These are phyloP conservation scores for Grigorovia transvaalensis DNA, from an alignment of 805 yeast species.

Conservation along the genomic window DNA sequence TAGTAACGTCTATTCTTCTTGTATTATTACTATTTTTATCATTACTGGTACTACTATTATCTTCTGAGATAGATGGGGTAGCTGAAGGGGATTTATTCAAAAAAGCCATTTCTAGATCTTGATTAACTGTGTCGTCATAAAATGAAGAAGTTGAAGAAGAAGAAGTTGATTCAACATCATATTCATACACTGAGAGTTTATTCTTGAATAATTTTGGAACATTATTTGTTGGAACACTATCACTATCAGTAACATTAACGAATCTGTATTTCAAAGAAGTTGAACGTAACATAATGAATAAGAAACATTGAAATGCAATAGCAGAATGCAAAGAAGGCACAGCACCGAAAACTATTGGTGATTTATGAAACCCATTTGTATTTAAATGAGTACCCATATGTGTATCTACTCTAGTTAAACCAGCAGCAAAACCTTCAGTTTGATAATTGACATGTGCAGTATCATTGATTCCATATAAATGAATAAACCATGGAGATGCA, in stretches of 20 bases:
- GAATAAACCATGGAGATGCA: conserved; percentile 69
- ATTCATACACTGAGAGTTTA: neutral
- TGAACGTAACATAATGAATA: conserved; percentile 34
- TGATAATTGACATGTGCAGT: conserved; percentile 42
- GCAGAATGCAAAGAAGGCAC: conserved; percentile 56
- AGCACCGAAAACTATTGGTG: conserved; percentile 63
- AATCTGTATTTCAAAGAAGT: conserved; percentile 18
- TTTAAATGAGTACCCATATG: conserved; percentile 52
- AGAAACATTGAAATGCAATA: conserved; percentile 44
- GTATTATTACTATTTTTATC: too few species aligned
- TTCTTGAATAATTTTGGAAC: neutral
- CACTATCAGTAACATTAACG: neutral
- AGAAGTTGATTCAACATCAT: conserved; percentile 1
- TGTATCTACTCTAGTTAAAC: conserved; percentile 52
- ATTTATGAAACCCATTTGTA: conserved; percentile 51
- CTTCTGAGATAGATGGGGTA: too few species aligned
- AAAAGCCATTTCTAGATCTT: neutral
- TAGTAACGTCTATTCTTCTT: neutral
- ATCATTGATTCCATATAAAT: conserved; percentile 46
- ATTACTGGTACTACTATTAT: neutral
- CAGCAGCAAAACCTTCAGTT: conserved; percentile 63
- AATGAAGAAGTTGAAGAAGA: conserved; percentile 2
- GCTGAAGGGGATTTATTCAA: neutral
- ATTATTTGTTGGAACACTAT: neutral
- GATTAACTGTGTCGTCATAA: neutral